These are phyloP conservation scores for Penicillium tannophilum DNA, from an alignment of 495 filamentous ascomycete species.

Conservation along the genomic window DNA sequence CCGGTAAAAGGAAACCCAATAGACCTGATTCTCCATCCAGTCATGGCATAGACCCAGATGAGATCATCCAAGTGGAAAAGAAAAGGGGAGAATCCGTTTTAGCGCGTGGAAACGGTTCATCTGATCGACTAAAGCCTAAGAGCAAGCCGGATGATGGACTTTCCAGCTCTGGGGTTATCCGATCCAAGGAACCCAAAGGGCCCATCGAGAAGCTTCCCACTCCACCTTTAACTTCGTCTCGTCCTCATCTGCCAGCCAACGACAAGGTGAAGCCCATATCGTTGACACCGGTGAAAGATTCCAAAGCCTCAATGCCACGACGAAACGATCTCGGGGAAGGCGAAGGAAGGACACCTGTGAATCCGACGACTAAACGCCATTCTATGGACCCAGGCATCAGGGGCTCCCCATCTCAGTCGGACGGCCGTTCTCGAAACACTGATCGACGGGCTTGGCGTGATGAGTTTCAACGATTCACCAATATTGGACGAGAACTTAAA, in stretches of 20 bases:
- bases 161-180: constrained; percentile 14
- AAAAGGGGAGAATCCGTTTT: constrained; percentile 12
- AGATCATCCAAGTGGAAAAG: constrained; percentile 21
- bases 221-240: constrained; percentile 13
- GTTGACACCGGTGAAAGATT: constrained; percentile 36
- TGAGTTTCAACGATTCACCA: constrained; percentile 45
- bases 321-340: constrained; percentile 30
- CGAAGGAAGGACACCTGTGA: constrained; percentile 34
- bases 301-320: constrained; percentile 26
- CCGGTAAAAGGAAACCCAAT: constrained; percentile 39
- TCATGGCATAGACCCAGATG: constrained; percentile 28
- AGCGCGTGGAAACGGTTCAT: constrained; percentile 6
- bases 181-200: constrained; percentile 26
- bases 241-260: constrained; percentile 18
- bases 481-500: constrained; percentile 51
- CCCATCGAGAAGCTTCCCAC: constrained; percentile 33
- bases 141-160: constrained; percentile 23
- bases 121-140: constrained; percentile 23
- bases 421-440: constrained; percentile 32
- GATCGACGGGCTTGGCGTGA: constrained; percentile 49
- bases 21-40: constrained; percentile 30
- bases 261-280: constrained; percentile 32
- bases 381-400: constrained; percentile 32
- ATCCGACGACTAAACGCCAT: constrained; percentile 27
- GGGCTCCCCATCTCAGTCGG: constrained; percentile 33